These are phyloP conservation scores for Arabidopsis lyrata DNA, from an alignment of 441 rosid genomes.

Conservation along the genomic window DNA sequence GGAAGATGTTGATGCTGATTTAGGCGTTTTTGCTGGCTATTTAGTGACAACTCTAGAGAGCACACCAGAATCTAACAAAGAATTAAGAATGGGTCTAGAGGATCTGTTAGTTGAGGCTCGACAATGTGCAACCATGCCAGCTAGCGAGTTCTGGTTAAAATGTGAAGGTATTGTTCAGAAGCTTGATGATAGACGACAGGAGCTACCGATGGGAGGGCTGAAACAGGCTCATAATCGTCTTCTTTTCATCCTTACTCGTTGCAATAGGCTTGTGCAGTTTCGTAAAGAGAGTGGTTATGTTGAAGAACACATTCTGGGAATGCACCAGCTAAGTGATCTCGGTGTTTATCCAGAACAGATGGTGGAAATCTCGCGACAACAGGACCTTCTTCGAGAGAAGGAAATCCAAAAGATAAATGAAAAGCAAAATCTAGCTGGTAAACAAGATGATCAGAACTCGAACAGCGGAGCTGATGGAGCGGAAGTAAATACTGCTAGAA, in stretches of 20 bases:
- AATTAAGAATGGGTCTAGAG: constrained; percentile 81
- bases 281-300: constrained; percentile 93
- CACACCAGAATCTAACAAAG: constrained; percentile 66
- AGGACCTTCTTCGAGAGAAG: constrained; percentile 56
- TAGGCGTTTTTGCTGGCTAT: constrained; percentile 92
- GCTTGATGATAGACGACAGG: constrained; percentile 93
- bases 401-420: constrained; percentile 49
- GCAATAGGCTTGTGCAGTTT: constrained; percentile 97
- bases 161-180: constrained; percentile 92
- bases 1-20: constrained; percentile 93
- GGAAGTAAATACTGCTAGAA: constrained; percentile 77
- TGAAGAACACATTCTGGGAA: constrained; percentile 76
- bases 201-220: constrained; percentile 87
- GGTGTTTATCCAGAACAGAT: constrained; percentile 90
- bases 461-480: constrained; percentile 47
- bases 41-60: constrained; percentile 86
- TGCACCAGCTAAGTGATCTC: constrained; percentile 90
- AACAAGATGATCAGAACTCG: constrained; percentile 55
- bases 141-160: constrained; percentile 85
- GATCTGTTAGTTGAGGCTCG: constrained; percentile 85
- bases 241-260: constrained; percentile 92
- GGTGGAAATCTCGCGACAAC: constrained; percentile 64
- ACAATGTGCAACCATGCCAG: constrained; percentile 83
- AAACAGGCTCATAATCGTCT: constrained; percentile 96
- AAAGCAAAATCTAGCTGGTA: constrained; percentile 43